Base-by-base conservation (phyloP, 2,329 filamentous ascomycete species). In the Falciphora oryzae region DNA sequence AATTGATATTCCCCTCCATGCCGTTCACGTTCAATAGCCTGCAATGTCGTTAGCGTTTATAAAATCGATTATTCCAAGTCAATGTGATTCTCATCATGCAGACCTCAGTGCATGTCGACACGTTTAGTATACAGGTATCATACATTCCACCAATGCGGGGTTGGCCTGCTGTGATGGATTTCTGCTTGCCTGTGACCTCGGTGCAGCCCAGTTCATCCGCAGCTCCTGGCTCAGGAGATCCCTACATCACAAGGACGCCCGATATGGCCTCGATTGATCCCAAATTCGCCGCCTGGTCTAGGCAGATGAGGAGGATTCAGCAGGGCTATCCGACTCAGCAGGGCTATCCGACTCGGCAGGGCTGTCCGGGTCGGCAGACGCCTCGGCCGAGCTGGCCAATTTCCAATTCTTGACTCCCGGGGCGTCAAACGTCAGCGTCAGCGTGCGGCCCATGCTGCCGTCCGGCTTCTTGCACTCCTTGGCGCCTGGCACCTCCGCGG, bases 391-490 rank as follows among this genome's bases (percentile, higher is more conserved):
- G 38, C 5, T 8, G 38, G 44, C 44, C 44, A 53, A n/a, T 25
- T 25, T 53, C 44, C 44, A 25, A n/a, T 25, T 53, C 22, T 53
- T 64, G 22, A 28, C 44, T 4, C 63, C 64, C 58, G 71, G 68
- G n/a, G 79, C 80, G 64, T 82, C 76, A 59, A 78, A 69, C 65
- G 71, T 73, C 65, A 83, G 58, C 61, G 70, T 76, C 57, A 75
- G 72, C 67, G 74, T 73, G 3, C 70, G 73, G 22, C 78, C 74
- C 27, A 83, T 27, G 60, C 72, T 73, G 22, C 81, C 83, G 61
- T 82, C 77, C 68, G 76, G 74, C 1, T 64, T 56, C 70, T 78
- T 79, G 65, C 67, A 70, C 72, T 83, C 78, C 68, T 69, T 79
- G 59, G 76, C 74, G 6, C 75, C 77, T n/a, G 72, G 68, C 6